Base-by-base conservation (phyloP, 2,329 filamentous ascomycete genomes). In the Aureobasidium sp. region DNA sequence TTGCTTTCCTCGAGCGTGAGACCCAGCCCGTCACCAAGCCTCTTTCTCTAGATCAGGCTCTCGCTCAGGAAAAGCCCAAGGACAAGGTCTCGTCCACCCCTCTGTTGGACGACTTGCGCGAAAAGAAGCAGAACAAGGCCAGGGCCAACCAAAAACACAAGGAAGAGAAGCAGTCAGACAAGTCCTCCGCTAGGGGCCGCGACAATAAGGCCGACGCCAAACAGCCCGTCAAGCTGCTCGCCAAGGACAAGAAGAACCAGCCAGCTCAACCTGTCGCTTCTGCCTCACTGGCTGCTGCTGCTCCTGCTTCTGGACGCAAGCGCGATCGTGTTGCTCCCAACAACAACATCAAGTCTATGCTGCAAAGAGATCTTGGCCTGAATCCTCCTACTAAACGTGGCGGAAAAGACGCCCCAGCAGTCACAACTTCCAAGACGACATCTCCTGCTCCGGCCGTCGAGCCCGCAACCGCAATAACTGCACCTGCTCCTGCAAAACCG, bases 1-100 rank as follows among this genome's bases (percentile, higher is more conserved):
- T 97, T 79, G 86, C 87, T 29, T 99, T 97, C 72, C 82, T 99
- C 8, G 89, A 95, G 73, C 88, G 84, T 60, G 82, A 97, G 51
- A 95, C 92, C 1, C 91, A 95, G 67, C 84, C 83, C 2, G 80
- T 85, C 64, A 75, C 76, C n/a, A 87, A 83, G 69, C 74, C 83
- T 14, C 70, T 77, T 11, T 74, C 78, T 8, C 64, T 73, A 0
- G 81, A 81, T 27, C 76, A 82, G 29, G 81, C 84, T 36, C 65
- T 76, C 5, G 67, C 71, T 14, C 82, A 81, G 44, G 74, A 81
- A 3, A 82, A 69, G 47, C 69, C 72, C 55, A 66, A 71, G 5
- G 77, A 82, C 31, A 80, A 80, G 65, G 81, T 89, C 53, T 91
- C 85, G 27, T 92, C 87, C 0, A 97, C 94, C 0, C 94, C 94